A percentile compares a stretch with the other conserved stretches of the same genome.
These are phyloP conservation scores for Fraxinus ornus DNA, from an alignment of 305 asterid genomes.

Conservation along the genomic window DNA sequence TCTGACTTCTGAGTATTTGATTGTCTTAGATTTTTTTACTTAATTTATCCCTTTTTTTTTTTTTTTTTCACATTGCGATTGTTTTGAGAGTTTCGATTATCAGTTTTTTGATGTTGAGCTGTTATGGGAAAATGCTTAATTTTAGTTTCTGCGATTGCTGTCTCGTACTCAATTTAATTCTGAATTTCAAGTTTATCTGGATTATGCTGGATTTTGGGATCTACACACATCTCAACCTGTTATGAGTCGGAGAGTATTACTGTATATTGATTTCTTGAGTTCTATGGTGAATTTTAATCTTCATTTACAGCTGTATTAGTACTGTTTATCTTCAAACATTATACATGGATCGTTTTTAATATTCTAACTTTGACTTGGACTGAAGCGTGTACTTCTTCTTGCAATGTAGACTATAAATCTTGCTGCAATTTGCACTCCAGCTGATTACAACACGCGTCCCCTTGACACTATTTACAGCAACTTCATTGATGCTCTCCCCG, in stretches of 20 bases:
- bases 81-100: slow-evolving; percentile 1
- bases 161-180: slow-evolving; percentile 22
- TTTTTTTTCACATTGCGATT: background rate
- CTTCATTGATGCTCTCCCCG: slow-evolving; percentile 79
- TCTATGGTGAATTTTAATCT: background rate
- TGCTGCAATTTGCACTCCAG: slow-evolving; percentile 98
- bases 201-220: slow-evolving; percentile 18
- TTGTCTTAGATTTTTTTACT: background rate
- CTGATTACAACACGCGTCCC: slow-evolving; percentile 91
- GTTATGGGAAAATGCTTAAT: background rate
- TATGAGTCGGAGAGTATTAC: background rate
- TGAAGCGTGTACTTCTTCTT: slow-evolving; percentile 21
- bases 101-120: background rate
- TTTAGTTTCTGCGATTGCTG: background rate
- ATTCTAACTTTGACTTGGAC: slow-evolving; percentile 23
- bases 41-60: background rate
- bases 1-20: slow-evolving; percentile 32
- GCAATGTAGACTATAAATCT: slow-evolving; percentile 74
- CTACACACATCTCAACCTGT: slow-evolving; percentile 12
- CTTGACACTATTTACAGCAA: slow-evolving; percentile 84
- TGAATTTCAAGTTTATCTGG: slow-evolving; percentile 20
- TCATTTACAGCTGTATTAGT: background rate
- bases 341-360: background rate
- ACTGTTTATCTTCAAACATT: slow-evolving; percentile 1
- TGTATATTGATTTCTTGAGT: background rate